Base-by-base conservation (phyloP, 306 rosid species). In the Prinsepia uniflora region DNA sequence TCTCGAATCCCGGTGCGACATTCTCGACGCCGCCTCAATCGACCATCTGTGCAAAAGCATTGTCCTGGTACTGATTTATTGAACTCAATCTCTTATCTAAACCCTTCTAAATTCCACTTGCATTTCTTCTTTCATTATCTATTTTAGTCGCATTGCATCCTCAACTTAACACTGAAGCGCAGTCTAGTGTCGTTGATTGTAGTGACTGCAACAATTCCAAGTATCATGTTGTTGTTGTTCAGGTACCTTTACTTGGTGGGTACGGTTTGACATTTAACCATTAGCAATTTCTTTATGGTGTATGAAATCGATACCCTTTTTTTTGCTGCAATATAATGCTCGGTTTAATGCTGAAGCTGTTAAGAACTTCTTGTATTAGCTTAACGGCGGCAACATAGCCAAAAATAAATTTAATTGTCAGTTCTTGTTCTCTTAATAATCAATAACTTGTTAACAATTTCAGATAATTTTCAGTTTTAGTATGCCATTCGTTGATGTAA, bases 31-130 rank as follows among this genome's bases (percentile, higher is more conserved):
- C 20, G 81, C 90, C 13, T 90, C 97, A 6, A 41, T 87, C 61
- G 45, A 90, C 18, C 97, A 93, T 78, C 98, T 93, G 71, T 93
- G 98, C 87, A 93, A 93, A 86, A 93, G 92, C 89, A 90, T 93
- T 13, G 98, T 93, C 69, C 71, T 93, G 81, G 97, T 86, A 78
- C 17, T 7, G 11, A 65, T 6, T 46, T 14, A 4, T 46, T 18
- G 24, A 41, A 40, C 14, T 20, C 22, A 54, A 68, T 53, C 50
- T 8, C 8, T 5, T 0, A 30, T 48, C 17, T n/a, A 5, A 30
- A 30, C 14, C 24, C 19, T 17, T 12, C 39, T 67, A 6, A 50
- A 17, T 34, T 18, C 36, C 18, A 10, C 10, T 17, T 60, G 30
- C 58, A 58, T 71, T n/a, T 30, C 36, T 30, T 30, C 36, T 30